Percentiles rank a stretch among this genome's conserved stretches.
Conservation (phyloP, 805 yeast genomes). For the Schwanniomyces pseudopolymorphus region DNA sequence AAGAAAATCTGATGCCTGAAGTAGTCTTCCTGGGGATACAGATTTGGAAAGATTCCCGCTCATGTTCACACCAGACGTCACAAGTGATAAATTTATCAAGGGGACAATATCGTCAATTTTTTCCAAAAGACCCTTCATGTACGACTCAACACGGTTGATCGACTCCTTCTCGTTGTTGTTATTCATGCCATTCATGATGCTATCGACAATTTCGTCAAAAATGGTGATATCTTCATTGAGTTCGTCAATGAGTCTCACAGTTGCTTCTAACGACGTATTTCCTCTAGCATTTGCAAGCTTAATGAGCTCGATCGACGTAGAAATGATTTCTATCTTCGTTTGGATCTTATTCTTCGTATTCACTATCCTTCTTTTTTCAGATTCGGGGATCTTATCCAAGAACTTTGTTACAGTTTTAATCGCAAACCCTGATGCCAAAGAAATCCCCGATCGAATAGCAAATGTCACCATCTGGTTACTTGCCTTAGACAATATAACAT, state of each 20-base stretch:
- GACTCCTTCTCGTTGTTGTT: slow-evolving; percentile 34
- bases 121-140: slow-evolving; percentile 46
- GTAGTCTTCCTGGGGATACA: slow-evolving; percentile 62
- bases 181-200: slow-evolving; percentile 31
- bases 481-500: slow-evolving; percentile 51
- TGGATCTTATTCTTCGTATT: slow-evolving; percentile 45
- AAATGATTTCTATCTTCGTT: slow-evolving; percentile 58
- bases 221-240: slow-evolving; percentile 57
- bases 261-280: slow-evolving; percentile 53
- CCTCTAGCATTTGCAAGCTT: slow-evolving; percentile 63
- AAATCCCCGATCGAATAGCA: slow-evolving; percentile 74
- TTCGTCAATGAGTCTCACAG: slow-evolving; percentile 53
- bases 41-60: slow-evolving; percentile 47
- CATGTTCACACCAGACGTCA: slow-evolving; percentile 67
- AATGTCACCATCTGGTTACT: slow-evolving; percentile 78
- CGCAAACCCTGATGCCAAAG: slow-evolving; percentile 73
- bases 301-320: slow-evolving; percentile 67
- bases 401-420: slow-evolving; percentile 59
- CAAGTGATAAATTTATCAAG: slow-evolving; percentile 59
- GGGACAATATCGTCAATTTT: slow-evolving; percentile 72
- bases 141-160: slow-evolving; percentile 45
- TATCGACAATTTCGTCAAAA: slow-evolving; percentile 51
- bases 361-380: slow-evolving; percentile 48
- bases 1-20: slow-evolving; percentile 59
- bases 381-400: slow-evolving; percentile 53